A percentile compares a stretch with the other conserved stretches of the same genome.
phyloP scores from a whole-genome alignment of 257 asterid genomes.

The Datura wrightii region DNA sequence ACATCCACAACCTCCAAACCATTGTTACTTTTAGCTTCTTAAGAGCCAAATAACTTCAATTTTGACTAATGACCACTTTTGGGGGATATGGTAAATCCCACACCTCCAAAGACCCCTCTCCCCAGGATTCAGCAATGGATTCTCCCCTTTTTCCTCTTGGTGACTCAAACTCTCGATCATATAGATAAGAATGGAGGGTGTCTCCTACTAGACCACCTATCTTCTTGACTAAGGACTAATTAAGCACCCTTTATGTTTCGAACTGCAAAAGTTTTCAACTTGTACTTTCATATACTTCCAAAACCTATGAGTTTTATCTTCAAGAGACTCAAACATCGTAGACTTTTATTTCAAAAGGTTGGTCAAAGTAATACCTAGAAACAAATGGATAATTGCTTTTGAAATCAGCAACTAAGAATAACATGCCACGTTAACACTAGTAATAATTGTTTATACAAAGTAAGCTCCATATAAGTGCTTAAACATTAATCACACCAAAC shows the following conservation, averaged over 20 bases:
- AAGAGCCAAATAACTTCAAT: neutral
- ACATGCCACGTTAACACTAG: neutral
- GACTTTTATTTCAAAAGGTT: neutral
- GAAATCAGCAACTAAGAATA: neutral
- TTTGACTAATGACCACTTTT: neutral
- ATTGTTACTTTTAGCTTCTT: neutral
- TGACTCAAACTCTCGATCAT: neutral
- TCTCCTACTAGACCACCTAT: neutral
- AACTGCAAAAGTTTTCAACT: neutral
- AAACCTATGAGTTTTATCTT: constrained; percentile 2
- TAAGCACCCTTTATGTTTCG: neutral
- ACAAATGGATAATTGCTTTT: neutral
- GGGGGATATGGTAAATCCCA: neutral
- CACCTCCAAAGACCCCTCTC: neutral
- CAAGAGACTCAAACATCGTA: neutral
- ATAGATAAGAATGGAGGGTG: neutral
- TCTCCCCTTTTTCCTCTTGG: neutral
- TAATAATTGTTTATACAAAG: neutral
- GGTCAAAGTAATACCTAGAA: neutral
- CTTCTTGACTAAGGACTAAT: neutral
- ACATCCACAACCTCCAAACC: neutral
- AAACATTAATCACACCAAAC: neutral
- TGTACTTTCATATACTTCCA: neutral
- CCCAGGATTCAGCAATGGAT: neutral
- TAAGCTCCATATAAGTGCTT: neutral